Base-by-base conservation (phyloP, 2,329 filamentous ascomycete genomes). In the Trichoderma afroharzianum region DNA sequence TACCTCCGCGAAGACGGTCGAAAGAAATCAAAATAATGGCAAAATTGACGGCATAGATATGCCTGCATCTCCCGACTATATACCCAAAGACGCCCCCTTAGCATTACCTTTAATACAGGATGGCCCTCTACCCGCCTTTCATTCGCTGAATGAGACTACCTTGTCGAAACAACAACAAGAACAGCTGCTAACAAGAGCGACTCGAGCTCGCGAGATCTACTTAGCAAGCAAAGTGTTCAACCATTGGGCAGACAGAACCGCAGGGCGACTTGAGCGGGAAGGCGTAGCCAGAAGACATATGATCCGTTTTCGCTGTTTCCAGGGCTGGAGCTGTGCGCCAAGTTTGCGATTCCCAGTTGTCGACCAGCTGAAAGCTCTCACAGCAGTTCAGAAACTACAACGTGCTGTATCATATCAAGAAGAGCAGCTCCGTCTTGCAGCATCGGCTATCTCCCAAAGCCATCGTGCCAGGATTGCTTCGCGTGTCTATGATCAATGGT, bases 241-340 rank as follows among this genome's bases (percentile, higher is more conserved):
- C 71, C 80, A 81, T 74, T 97, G 93, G 93, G 87, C 88, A 12
- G 86, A 87, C 69, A 84, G 87, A 64, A 87, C 92, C 12, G 86
- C 85, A 6, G 89, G 92, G 15, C 88, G 93, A 76, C 83, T 90
- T 18, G 86, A 89, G 73, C 87, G 88, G 53, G 93, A 92, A 4
- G 88, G 87, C 5, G 85, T 89, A 55, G 93, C 92, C 24, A 87
- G 92, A 73, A 85, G 89, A 73, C 92, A 93, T 78, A 89, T 95
- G 72, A 82, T 96, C 68, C 86, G 91, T 70, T 88, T 83, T 71
- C 82, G 83, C 12, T 82, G 79, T 69, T 83, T 82, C 68, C 76
- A 76, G 53, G 77, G 77, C 47, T 83, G 81, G 81, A 79, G 76
- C 36, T 78, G 80, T 64, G 76, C 76, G 7, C 81, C 81, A 15